Conservation (phyloP, 2,329 filamentous ascomycete genomes). For the Camillea tinctor region DNA sequence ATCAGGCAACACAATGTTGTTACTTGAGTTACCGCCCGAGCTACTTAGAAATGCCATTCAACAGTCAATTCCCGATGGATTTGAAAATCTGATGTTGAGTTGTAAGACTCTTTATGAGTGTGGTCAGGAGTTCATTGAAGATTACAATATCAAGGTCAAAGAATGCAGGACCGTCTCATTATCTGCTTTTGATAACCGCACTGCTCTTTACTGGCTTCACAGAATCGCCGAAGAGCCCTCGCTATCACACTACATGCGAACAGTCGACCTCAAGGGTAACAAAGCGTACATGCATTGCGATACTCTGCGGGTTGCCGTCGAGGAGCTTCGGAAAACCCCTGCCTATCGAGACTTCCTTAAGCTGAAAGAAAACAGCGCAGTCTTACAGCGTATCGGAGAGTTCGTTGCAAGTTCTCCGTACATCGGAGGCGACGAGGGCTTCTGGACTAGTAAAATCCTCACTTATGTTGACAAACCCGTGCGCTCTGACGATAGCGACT, state of each 20-base stretch:
- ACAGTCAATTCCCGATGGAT: constrained; percentile 16
- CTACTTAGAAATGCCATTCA: constrained; percentile 11
- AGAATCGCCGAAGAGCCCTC: constrained; percentile 5
- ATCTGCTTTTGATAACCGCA: neutral
- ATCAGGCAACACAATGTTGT: constrained; percentile 5
- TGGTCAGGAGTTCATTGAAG: constrained; percentile 6
- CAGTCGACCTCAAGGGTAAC: neutral
- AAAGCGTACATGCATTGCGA: neutral
- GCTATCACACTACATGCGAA: constrained; percentile 8
- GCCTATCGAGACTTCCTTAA: neutral
- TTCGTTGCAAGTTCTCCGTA: constrained; percentile 9
- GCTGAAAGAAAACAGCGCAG: neutral
- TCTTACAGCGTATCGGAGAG: neutral
- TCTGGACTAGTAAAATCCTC: constrained; percentile 5
- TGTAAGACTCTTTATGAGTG: constrained; percentile 14
- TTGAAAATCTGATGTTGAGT: constrained; percentile 15
- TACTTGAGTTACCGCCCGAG: constrained; percentile 12
- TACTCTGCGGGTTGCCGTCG: neutral
- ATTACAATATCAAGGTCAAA: neutral
- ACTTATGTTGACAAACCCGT: constrained; percentile 1
- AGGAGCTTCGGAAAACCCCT: neutral
- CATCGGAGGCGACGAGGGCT: neutral
- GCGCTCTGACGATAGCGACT: neutral
- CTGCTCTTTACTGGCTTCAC: constrained; percentile 6
- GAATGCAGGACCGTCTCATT: neutral